A percentile compares a stretch with the other conserved stretches of the same genome.
These are phyloP conservation scores for Paramecium sonneborni DNA, from an alignment of 73 alveolate genomes.

Conservation along the genomic window DNA sequence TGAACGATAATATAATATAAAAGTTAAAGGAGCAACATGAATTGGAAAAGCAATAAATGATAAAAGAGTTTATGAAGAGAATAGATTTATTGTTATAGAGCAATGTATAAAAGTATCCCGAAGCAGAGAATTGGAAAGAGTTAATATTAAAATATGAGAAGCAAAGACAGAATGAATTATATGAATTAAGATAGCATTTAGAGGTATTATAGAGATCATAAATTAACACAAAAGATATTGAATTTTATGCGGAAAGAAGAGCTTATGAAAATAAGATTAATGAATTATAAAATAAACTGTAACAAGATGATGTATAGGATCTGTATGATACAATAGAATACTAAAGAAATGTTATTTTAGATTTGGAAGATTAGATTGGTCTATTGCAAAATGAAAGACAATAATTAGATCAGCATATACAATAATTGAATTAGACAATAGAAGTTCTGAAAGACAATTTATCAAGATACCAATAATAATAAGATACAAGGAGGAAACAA, in stretches of 20 bases:
- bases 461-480: constrained; percentile 7
- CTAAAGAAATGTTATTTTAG: constrained; percentile 7
- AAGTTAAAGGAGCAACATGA: constrained; percentile 24
- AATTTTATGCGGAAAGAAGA: constrained; percentile 46
- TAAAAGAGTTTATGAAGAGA: neutral
- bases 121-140: constrained; percentile 48
- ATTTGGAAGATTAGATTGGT: neutral
- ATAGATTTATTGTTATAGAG: neutral
- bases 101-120: constrained; percentile 45
- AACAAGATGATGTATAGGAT: constrained; percentile 39
- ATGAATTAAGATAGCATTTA: constrained; percentile 27
- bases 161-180: constrained; percentile 47
- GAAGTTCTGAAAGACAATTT: constrained; percentile 8
- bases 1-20: neutral
- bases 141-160: constrained; percentile 25
- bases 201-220: constrained; percentile 39
- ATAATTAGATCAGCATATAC: neutral
- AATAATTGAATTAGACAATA: neutral
- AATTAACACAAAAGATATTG: constrained; percentile 19
- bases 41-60: neutral
- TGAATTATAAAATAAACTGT: neutral
- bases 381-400: constrained; percentile 12
- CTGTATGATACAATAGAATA: constrained; percentile 38
- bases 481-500: constrained; percentile 15
- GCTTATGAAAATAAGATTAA: constrained; percentile 57